These are phyloP conservation scores for Torrubiellomyces zombiae DNA, from an alignment of 2,329 filamentous ascomycete species.

Conservation along the genomic window DNA sequence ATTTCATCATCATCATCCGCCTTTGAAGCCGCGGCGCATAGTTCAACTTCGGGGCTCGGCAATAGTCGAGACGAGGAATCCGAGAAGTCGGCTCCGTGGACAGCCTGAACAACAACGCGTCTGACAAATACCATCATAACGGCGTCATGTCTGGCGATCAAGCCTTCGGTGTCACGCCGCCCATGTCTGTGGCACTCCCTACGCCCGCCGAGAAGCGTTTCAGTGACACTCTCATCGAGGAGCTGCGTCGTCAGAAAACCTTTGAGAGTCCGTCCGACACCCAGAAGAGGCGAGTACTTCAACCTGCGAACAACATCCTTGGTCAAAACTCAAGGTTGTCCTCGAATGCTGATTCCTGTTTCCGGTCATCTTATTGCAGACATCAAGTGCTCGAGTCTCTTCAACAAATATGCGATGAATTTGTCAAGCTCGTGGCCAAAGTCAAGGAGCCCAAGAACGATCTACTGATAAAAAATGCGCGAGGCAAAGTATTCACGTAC, in stretches of 20 bases:
- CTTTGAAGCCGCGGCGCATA: too few relatives aligned
- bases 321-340: too few relatives aligned
- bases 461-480: slow-evolving; percentile 63
- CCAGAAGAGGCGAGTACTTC: slow-evolving; percentile 47
- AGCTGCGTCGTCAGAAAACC: slow-evolving; percentile 77
- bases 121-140: too few relatives aligned
- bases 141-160: slow-evolving; percentile 20
- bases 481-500: slow-evolving; percentile 89
- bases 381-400: slow-evolving; percentile 59
- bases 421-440: slow-evolving; percentile 66
- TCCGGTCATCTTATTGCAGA: slow-evolving; percentile 32
- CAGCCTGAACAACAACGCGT: too few relatives aligned
- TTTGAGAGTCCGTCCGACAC: slow-evolving; percentile 78
- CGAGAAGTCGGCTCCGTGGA: too few relatives aligned
- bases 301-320: background rate
- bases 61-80: too few relatives aligned
- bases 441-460: slow-evolving; percentile 57
- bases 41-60: too few relatives aligned
- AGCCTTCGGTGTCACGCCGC: slow-evolving; percentile 55
- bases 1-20: too few relatives aligned
- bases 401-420: slow-evolving; percentile 66
- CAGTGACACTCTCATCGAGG: slow-evolving; percentile 64
- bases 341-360: too few relatives aligned
- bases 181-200: slow-evolving; percentile 64
- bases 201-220: slow-evolving; percentile 60